phyloP scores from a whole-genome alignment of 148 eudicot species.

The Beta vulgaris region DNA sequence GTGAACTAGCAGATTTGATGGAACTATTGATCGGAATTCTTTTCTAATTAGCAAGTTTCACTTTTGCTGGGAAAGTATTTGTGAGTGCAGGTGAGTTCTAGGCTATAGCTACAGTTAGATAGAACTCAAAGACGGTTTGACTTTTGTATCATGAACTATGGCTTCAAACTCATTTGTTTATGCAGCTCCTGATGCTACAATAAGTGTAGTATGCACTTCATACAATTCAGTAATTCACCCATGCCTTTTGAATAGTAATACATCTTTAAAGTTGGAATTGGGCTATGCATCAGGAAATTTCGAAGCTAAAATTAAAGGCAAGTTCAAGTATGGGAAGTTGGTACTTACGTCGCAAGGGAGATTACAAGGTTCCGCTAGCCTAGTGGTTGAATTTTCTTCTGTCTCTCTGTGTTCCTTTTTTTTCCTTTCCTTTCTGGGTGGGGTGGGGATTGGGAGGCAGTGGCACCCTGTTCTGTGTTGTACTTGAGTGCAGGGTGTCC shows the following conservation, averaged over 20 bases:
- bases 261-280: background rate
- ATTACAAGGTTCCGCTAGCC: background rate
- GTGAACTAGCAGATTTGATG: background rate
- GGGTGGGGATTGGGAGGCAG: background rate
- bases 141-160: background rate
- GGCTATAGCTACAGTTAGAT: background rate
- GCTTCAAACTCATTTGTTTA: background rate
- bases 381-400: background rate
- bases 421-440: too few relatives aligned
- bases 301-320: background rate
- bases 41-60: background rate
- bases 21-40: background rate
- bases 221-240: background rate
- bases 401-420: background rate
- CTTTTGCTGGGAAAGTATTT: background rate
- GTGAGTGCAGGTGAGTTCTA: background rate
- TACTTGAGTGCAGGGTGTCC: background rate
- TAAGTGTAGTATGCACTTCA: background rate
- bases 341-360: background rate
- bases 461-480: background rate
- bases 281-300: background rate
- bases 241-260: background rate
- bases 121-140: background rate
- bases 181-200: background rate
- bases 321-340: background rate